Evolutionary conservation across 805 yeast species (phyloP).

Genomic region (Nakazawaea pomicola): DNA sequence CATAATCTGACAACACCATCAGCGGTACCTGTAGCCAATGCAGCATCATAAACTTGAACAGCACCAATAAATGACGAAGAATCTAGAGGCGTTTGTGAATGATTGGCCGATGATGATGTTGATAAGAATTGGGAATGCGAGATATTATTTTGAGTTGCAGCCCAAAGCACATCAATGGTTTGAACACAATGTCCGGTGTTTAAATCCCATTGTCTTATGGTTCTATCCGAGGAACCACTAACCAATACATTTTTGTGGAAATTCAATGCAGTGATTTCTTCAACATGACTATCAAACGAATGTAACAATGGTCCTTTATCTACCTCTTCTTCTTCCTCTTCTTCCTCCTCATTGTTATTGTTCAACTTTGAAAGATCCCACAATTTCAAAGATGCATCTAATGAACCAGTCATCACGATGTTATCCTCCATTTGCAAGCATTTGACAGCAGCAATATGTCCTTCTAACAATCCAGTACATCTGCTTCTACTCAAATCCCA

Average conservation of each 20-base stretch:
- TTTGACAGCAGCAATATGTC: conserved; percentile 55
- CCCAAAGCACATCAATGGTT: conserved; percentile 66
- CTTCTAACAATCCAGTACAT: conserved; percentile 47
- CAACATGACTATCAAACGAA: conserved; percentile 61
- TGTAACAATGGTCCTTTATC: conserved; percentile 39
- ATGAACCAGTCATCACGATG: conserved; percentile 49
- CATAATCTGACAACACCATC: conserved; percentile 73
- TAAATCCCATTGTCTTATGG: conserved; percentile 74
- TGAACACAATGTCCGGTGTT: conserved; percentile 61
- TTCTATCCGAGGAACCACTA: conserved; percentile 66
- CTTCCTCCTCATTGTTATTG: conserved; percentile 18
- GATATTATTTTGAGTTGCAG: conserved; percentile 29
- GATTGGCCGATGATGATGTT: not conserved
- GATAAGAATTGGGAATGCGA: conserved; percentile 14
- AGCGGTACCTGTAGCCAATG: conserved; percentile 72
- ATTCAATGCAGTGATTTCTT: conserved; percentile 58
- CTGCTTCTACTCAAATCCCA: conserved; percentile 72
- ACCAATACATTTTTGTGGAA: conserved; percentile 50
- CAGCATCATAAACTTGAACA: conserved; percentile 68
- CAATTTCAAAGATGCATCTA: conserved; percentile 56
- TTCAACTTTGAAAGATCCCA: conserved; percentile 45
- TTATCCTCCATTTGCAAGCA: conserved; percentile 56
- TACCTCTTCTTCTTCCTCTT: too few relatives aligned
- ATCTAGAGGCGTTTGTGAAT: not conserved
- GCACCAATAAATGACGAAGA: conserved; percentile 57